A percentile compares a stretch with the other conserved stretches of the same genome.
phyloP scores from a whole-genome alignment of 2,329 filamentous ascomycete genomes.

The Arthrinium puccinioides region DNA sequence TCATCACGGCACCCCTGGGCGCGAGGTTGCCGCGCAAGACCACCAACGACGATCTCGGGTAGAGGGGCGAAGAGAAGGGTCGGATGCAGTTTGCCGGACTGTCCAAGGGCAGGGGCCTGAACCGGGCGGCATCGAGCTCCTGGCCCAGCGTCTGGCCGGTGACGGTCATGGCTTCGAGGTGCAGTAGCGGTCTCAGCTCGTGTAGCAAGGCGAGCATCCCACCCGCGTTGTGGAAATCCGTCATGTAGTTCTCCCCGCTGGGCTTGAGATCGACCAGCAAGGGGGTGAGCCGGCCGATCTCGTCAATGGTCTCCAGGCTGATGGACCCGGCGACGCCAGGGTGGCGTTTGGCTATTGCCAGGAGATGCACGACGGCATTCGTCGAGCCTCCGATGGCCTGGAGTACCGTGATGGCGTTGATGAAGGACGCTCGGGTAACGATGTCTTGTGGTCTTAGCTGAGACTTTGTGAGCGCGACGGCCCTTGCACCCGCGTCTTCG shows the following conservation, averaged over 20 bases:
- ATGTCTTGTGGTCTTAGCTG: constrained; percentile 63
- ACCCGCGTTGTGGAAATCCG: constrained; percentile 82
- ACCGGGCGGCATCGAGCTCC: constrained; percentile 64
- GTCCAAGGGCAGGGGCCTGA: constrained; percentile 36
- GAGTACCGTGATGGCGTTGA: constrained; percentile 80
- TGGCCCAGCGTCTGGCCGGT: constrained; percentile 78
- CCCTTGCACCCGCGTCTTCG: constrained; percentile 60
- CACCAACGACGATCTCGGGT: constrained; percentile 70
- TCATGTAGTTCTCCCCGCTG: constrained; percentile 80
- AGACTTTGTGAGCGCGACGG: constrained; percentile 60
- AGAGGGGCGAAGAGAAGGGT: constrained; percentile 57
- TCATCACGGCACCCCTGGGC: constrained; percentile 76
- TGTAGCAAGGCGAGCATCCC: constrained; percentile 79
- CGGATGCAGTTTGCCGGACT: constrained; percentile 47
- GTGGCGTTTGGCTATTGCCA: constrained; percentile 72
- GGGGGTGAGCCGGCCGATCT: constrained; percentile 69
- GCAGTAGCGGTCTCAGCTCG: constrained; percentile 65
- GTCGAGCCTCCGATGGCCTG: constrained; percentile 82
- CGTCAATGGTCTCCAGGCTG: constrained; percentile 72
- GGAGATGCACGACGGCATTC: constrained; percentile 78
- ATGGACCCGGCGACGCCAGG: constrained; percentile 57
- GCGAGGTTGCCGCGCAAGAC: constrained; percentile 80
- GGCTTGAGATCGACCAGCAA: constrained; percentile 83
- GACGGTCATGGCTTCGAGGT: constrained; percentile 73
- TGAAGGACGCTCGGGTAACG: constrained; percentile 67